These are phyloP conservation scores for Ophiosphaerella korrae DNA, from an alignment of 2,329 filamentous ascomycete genomes.

Conservation along the genomic window DNA sequence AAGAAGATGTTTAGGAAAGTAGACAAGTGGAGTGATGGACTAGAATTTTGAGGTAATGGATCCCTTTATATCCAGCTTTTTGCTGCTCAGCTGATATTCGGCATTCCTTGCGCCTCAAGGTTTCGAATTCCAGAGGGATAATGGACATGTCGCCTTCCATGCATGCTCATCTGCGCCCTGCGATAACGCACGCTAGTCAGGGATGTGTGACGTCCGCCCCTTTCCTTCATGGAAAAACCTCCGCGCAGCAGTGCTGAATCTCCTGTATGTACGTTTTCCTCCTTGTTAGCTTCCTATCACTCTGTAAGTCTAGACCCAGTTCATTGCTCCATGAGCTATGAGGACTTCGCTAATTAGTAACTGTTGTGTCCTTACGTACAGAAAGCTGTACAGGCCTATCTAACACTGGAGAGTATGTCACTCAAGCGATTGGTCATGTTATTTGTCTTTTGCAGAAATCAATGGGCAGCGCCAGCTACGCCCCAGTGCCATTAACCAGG, in stretches of 20 bases:
- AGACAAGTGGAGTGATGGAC: conserved; percentile 2
- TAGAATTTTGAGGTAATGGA: conserved; percentile 4
- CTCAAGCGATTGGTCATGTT: conserved; percentile 1
- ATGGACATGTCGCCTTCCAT: neutral
- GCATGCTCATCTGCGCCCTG: neutral
- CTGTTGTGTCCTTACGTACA: conserved; percentile 4
- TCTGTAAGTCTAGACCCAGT: too few species aligned
- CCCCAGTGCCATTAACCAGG: too few species aligned
- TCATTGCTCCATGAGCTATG: too few species aligned
- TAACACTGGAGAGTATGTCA: conserved; percentile 2
- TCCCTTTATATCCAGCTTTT: conserved; percentile 7
- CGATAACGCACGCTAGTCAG: conserved; percentile 3
- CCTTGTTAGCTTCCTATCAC: too few species aligned
- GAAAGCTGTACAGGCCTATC: conserved; percentile 5
- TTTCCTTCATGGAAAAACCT: neutral
- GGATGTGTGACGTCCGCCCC: neutral
- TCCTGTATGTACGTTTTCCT: too few species aligned
- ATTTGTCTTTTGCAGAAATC: neutral
- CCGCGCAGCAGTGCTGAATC: too few species aligned
- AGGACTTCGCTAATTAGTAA: conserved; percentile 4
- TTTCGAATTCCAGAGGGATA: neutral
- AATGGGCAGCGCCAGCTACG: conserved; percentile 6
- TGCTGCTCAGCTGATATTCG: conserved; percentile 3
- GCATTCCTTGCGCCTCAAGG: neutral
- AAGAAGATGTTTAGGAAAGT: conserved; percentile 2